Conservation (phyloP, 2,329 filamentous ascomycete species). For the Aspergillus floridensis region DNA sequence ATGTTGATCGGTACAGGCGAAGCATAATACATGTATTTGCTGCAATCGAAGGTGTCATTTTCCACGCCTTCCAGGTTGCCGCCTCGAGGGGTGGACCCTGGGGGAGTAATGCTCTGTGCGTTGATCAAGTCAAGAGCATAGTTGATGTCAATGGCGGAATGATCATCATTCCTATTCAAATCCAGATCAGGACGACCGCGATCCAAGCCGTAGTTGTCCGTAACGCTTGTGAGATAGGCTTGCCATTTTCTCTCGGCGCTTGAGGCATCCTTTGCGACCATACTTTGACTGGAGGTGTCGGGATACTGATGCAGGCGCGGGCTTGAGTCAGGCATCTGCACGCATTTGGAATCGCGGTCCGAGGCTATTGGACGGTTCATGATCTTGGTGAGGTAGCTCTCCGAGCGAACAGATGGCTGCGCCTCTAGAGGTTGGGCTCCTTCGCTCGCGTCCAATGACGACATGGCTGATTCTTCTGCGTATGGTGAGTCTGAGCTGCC, state of each 20-base stretch:
- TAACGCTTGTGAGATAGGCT: slow-evolving; percentile 33
- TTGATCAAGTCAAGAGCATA: slow-evolving; percentile 39
- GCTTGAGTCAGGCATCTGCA: background rate
- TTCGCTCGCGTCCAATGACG: slow-evolving; percentile 2
- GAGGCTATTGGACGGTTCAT: slow-evolving; percentile 10
- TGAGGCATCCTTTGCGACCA: slow-evolving; percentile 10
- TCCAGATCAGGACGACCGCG: slow-evolving; percentile 68
- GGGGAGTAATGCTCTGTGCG: slow-evolving; percentile 12
- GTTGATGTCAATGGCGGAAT: slow-evolving; percentile 58
- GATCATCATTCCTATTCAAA: slow-evolving; percentile 68
- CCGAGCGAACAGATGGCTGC: slow-evolving; percentile 3
- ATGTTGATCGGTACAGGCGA: slow-evolving; percentile 66
- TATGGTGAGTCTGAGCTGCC: slow-evolving; percentile 11
- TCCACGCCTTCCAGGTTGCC: slow-evolving; percentile 2
- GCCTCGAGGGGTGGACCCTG: slow-evolving; percentile 3
- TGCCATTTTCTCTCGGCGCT: slow-evolving; percentile 31
- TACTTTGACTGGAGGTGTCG: background rate
- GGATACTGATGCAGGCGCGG: background rate
- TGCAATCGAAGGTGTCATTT: slow-evolving; percentile 47
- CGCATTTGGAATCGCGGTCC: background rate
- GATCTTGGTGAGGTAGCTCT: slow-evolving; percentile 12
- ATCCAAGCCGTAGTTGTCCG: slow-evolving; percentile 64
- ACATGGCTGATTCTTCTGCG: slow-evolving; percentile 9
- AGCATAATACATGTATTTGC: slow-evolving; percentile 66
- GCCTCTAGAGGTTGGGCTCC: background rate